Percentiles rank a stretch among this genome's conserved stretches.
These are phyloP conservation scores for Didymella lethalis DNA, from an alignment of 2,329 filamentous ascomycete genomes.

Conservation along the genomic window DNA sequence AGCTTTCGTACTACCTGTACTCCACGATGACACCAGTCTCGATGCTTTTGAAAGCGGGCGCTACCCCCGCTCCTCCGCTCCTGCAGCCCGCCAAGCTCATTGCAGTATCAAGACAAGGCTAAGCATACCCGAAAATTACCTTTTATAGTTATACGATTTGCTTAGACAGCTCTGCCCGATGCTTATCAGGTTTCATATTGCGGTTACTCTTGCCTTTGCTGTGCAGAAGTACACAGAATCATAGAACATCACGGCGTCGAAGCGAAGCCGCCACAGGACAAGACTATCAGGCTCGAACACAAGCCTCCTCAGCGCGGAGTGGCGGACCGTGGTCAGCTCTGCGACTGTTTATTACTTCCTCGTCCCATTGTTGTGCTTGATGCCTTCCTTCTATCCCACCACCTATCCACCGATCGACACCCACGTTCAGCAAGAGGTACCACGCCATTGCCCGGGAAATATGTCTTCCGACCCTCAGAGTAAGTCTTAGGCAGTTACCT, in stretches of 20 bases:
- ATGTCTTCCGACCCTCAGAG: constrained; percentile 46
- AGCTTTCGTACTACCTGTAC: constrained; percentile 15
- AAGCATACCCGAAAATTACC: constrained; percentile 23
- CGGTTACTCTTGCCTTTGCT: constrained; percentile 29
- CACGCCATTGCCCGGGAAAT: constrained; percentile 31
- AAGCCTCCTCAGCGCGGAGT: constrained; percentile 23
- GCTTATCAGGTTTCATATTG: constrained; percentile 44
- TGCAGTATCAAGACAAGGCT: constrained; percentile 29
- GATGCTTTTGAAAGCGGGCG: constrained; percentile 3
- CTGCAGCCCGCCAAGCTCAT: constrained; percentile 34
- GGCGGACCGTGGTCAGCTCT: constrained; percentile 28
- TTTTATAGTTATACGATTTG: constrained; percentile 15
- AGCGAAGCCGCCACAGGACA: constrained; percentile 23
- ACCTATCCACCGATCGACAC: constrained; percentile 33
- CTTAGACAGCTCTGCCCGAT: constrained; percentile 22
- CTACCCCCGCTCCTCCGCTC: constrained; percentile 25
- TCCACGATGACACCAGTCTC: neutral
- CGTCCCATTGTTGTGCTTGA: constrained; percentile 34
- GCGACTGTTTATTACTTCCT: constrained; percentile 45
- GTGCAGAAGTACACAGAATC: constrained; percentile 24
- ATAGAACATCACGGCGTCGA: constrained; percentile 17
- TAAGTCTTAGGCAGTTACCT: constrained; percentile 34
- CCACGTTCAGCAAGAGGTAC: constrained; percentile 22
- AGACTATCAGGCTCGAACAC: constrained; percentile 26
- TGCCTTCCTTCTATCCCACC: constrained; percentile 34